phyloP scores from a whole-genome alignment of 495 filamentous ascomycete genomes.

The Tuber magnatum region DNA sequence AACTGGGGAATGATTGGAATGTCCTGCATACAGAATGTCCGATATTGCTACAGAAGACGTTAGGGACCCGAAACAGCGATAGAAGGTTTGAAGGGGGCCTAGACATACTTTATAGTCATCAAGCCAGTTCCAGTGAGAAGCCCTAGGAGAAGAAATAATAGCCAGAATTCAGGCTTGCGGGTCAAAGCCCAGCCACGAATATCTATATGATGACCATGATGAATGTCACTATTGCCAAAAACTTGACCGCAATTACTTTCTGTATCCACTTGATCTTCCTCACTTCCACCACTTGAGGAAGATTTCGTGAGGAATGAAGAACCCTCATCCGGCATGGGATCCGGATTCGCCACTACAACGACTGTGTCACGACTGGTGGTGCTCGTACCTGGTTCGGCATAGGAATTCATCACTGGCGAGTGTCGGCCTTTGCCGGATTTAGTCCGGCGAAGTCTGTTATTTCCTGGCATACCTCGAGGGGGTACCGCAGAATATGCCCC shows the following conservation, averaged over 20 bases:
- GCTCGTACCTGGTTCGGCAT: slow-evolving; percentile 65
- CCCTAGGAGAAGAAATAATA: slow-evolving; percentile 75
- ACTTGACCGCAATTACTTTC: slow-evolving; percentile 21
- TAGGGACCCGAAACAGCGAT: slow-evolving; percentile 5
- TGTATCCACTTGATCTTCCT: slow-evolving; percentile 46
- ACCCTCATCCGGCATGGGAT: slow-evolving; percentile 55
- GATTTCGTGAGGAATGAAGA: slow-evolving; percentile 74
- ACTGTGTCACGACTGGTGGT: slow-evolving; percentile 27
- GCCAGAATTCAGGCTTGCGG: slow-evolving; percentile 75
- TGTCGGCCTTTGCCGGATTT: slow-evolving; percentile 52
- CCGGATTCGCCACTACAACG: slow-evolving; percentile 26
- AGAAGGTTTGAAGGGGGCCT: neutral
- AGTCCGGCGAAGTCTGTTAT: slow-evolving; percentile 56
- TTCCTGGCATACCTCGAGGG: slow-evolving; percentile 45
- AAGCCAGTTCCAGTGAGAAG: slow-evolving; percentile 84
- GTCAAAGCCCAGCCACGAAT: slow-evolving; percentile 78
- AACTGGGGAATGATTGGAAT: slow-evolving; percentile 3
- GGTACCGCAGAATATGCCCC: slow-evolving; percentile 61
- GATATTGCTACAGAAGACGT: slow-evolving; percentile 63
- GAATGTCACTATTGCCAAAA: slow-evolving; percentile 30
- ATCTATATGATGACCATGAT: slow-evolving; percentile 58
- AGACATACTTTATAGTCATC: slow-evolving; percentile 95
- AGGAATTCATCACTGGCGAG: slow-evolving; percentile 42
- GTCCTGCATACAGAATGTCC: slow-evolving; percentile 64
- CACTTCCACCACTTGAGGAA: slow-evolving; percentile 44